Evolutionary conservation across 441 rosid species (phyloP), one percentile per base, ranked within the genome.

Genomic region (Macaranga tanarius): DNA sequence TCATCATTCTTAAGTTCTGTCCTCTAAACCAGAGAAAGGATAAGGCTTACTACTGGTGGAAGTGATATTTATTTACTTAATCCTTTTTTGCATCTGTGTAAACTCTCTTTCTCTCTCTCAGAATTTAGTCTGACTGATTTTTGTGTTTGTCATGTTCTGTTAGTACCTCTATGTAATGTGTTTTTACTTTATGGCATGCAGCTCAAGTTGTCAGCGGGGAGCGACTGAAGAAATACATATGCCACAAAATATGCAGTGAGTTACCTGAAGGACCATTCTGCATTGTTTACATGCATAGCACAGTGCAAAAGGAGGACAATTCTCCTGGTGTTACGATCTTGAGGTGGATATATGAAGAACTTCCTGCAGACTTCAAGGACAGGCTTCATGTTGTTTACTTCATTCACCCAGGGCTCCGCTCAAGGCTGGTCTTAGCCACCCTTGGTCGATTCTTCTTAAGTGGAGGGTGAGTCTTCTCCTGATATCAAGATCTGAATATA

Each of bases 371-470:
- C 52, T 84, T 79, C 60, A 86, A 84, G 87, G 87, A 88, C 34
- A 88, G 89, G 81, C 84, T 92, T 73, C 90, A 85, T 63, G 75
- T 81, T 51, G 86, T 90, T 51, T 86, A 92, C 77, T 92, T 92
- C 73, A 63, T 92, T 28, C 96, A 92, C 71, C 96, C 97, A 2
- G 90, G 90, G 19, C 85, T 89, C 5, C 87, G 85, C 20, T 79
- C 95, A 10, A 86, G 87, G 56, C 91, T 90, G 76, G 85, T 87
- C 81, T 82, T 90, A 40, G 95, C 96, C 17, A 88, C 96, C 58
- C 84, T 88, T 57, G 97, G 97, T 64, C 89, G 95, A 61, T 76
- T 90, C 45, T 82, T 90, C 42, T 81, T 92, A 72, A 82, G 87
- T 78, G 92, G 89, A 77, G 92, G 94, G 95, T 88, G 76, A 84